Base-by-base conservation (phyloP, 495 filamentous ascomycete species). In the Aspergillus olivimuriae region DNA sequence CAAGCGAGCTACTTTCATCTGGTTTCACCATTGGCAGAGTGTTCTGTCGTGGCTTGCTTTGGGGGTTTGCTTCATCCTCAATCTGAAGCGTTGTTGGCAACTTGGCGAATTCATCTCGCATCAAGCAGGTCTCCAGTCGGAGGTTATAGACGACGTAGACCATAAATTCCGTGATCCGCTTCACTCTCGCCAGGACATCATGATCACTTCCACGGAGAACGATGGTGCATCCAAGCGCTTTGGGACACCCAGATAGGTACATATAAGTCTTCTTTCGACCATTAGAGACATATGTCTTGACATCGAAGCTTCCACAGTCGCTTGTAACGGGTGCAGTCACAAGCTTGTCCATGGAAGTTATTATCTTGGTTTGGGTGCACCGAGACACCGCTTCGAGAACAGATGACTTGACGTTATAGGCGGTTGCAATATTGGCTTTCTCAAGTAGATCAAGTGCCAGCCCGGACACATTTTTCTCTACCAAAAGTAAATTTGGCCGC, bases 71-170 rank as follows among this genome's bases (percentile, higher is more conserved):
- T 50, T 18, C 39, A 12, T 7, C 47, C 44, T 61, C 69, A 38
- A 55, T 60, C 23, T 58, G 61, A 4, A 79, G 65, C 4, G 79
- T 71, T 2, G 83, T 78, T 10, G 94, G 90, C 35, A 96, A 83
- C 43, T 90, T 74, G 18, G 94, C 86, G 59, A 88, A 95, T 51
- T 95, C 90, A 65, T 99, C 94, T 39, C 90, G 78, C 86, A 99
- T 92, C 35, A 99, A 63, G 55, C 82, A 95, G 2, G 94, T 95
- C 63, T 99, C 94, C 6, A 99, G 76, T 58, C 92, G 95, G 16
- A 97, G 74, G 52, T 95, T 99, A 63, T 99, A 96, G 12, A 96
- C 89, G 18, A 99, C 94, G 56, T 96, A 99, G 43, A 91, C 81
- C 89, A 99, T 95, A 55, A 99, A 94, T 60, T 99, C 94, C 2